Base-by-base conservation (phyloP, 768 basidiomycete genomes). In the Strobilomyces echinocephalus region DNA sequence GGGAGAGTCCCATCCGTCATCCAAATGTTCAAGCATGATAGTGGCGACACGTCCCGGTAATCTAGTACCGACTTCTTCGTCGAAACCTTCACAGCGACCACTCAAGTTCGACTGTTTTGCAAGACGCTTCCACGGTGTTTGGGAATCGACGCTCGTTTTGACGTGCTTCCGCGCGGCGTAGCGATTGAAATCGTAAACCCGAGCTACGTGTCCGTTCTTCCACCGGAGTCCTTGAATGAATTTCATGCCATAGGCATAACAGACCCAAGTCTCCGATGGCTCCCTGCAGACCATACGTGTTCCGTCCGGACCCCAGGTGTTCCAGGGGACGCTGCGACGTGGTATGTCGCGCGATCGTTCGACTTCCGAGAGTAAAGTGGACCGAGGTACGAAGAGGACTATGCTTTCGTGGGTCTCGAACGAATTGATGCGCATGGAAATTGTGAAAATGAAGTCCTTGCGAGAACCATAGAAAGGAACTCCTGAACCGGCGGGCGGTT, bases 201-300 rank as follows among this genome's bases (percentile, higher is more conserved):
- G 53, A 10, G 66, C 71, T 5, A 30, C 34, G 0, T 60, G 58
- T 24, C 54, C 57, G 5, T 45, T 20, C 8, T 56, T 59, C 60
- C 69, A 68, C 31, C 56, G 57, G 28, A 66, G 38, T 41, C 59
- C 56, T 35, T 60, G 65, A 16, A 71, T 53, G 24, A 66, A 73
- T 33, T 61, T 72, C 60, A 65, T 66, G 3, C 73, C 73, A 24
- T 72, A 69, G 15, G 69, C 55, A 50, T 67, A 71, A 43, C 72
- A 72, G 20, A 73, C 65, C 73, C 72, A 74, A 14, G 46, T 57
- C 6, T 69, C 66, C 18, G 67, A 67, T 14, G 66, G 63, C 5
- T 54, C 57, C 26, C 65, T 56, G 35, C 34, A 54, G 24, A 71
- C 20, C 60, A 73, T 67, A 39, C 70, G 69, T 4, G 72, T 57